Evolutionary conservation across 208 protist genomes (phyloP).

Genomic region (Zelonia costaricensis): DNA sequence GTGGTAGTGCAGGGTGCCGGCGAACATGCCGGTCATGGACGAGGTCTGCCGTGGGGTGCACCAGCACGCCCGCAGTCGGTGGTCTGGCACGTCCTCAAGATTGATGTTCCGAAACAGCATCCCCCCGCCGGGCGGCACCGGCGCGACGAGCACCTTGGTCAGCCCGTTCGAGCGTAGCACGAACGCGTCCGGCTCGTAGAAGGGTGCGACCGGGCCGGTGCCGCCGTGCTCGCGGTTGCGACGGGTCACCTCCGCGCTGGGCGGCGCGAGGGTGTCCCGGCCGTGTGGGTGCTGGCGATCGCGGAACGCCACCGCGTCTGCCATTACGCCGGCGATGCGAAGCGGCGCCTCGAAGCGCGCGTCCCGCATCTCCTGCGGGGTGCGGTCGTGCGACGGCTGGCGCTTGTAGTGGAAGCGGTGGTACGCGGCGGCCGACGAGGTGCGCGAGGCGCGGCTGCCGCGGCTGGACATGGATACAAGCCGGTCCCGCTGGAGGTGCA

Average conservation of each 20-base stretch:
- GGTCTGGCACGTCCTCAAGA: conserved; percentile 24
- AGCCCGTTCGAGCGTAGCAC: conserved; percentile 22
- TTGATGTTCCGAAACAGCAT: conserved; percentile 5
- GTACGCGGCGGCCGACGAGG: background rate
- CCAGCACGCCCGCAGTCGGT: conserved; percentile 69
- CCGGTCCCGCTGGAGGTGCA: background rate
- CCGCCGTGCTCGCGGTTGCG: conserved; percentile 14
- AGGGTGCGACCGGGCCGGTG: background rate
- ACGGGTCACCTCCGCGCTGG: conserved; percentile 18
- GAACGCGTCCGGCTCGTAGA: conserved; percentile 24
- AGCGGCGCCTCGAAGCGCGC: conserved; percentile 22
- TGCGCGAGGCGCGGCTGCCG: background rate
- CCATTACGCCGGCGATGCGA: conserved; percentile 25
- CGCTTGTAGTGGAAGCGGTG: background rate
- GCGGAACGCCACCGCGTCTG: conserved; percentile 30
- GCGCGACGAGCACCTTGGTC: conserved; percentile 21
- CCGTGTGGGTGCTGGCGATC: conserved; percentile 17
- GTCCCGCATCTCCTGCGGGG: conserved; percentile 24
- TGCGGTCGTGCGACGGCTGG: background rate
- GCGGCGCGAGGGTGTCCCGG: conserved; percentile 15
- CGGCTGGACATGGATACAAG: background rate
- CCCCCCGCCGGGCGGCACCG: conserved; percentile 8
- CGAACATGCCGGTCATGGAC: conserved; percentile 34
- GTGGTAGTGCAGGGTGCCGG: conserved; percentile 82
- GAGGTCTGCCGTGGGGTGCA: conserved; percentile 68